Conservation (phyloP, 495 filamentous ascomycete genomes). For the Barbatosphaeria neglecta region DNA sequence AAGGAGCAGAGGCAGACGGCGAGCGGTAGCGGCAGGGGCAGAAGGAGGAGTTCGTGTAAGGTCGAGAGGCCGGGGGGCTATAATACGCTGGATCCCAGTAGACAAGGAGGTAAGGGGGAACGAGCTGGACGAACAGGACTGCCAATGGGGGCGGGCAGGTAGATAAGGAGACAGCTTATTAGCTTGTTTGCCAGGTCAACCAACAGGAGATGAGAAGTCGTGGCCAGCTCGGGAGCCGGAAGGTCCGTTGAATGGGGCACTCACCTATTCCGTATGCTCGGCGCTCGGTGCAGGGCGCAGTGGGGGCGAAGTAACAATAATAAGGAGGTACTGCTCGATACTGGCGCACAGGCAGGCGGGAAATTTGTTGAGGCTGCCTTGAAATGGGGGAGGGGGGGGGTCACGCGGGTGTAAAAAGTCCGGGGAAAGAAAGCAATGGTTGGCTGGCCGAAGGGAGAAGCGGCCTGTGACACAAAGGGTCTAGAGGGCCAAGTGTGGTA, state of each 20-base stretch:
- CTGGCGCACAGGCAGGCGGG: not conserved
- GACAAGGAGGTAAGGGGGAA: too few relatives aligned
- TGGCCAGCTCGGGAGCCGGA: not conserved
- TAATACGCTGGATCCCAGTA: not conserved
- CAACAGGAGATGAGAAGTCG: not conserved
- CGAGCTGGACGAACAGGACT: too few relatives aligned
- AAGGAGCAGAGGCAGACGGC: too few relatives aligned
- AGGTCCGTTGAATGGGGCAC: not conserved
- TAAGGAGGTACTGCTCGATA: not conserved
- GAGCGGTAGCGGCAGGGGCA: not conserved
- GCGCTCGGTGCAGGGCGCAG: too few relatives aligned
- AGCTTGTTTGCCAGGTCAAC: too few relatives aligned
- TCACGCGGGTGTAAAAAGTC: not conserved
- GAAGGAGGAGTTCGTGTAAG: not conserved
- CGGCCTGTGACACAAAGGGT: not conserved
- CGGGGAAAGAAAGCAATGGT: not conserved
- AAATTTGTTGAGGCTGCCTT: not conserved
- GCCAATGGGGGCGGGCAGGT: not conserved
- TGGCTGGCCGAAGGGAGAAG: not conserved
- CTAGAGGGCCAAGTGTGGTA: not conserved
- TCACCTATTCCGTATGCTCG: too few relatives aligned
- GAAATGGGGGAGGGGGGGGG: not conserved
- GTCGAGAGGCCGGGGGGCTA: not conserved
- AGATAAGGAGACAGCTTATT: not conserved
- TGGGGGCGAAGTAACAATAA: not conserved